phyloP scores from a whole-genome alignment of 805 yeast species.

The Spathaspora passalidarum region DNA sequence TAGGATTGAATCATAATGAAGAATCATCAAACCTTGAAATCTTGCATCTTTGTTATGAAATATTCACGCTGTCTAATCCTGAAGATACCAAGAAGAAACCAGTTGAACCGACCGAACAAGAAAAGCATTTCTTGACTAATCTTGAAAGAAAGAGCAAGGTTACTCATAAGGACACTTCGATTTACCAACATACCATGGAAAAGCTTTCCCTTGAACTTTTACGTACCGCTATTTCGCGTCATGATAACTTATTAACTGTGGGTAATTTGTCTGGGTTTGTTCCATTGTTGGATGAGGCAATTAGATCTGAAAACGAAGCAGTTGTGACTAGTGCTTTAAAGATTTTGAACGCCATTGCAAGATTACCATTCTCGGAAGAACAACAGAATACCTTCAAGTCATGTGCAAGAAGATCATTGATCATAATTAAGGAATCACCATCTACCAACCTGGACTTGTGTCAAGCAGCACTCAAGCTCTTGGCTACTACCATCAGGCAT shows the following conservation, averaged over 20 bases:
- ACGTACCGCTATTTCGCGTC: slow-evolving; percentile 64
- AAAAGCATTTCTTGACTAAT: slow-evolving; percentile 72
- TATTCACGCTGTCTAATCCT: slow-evolving; percentile 20
- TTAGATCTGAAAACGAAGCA: slow-evolving; percentile 69
- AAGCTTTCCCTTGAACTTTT: slow-evolving; percentile 75
- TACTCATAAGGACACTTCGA: slow-evolving; percentile 53
- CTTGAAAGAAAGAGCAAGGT: slow-evolving; percentile 52
- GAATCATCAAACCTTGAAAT: slow-evolving; percentile 57
- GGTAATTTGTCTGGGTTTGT: slow-evolving; percentile 68
- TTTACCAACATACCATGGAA: slow-evolving; percentile 61
- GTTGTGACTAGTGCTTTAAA: slow-evolving; percentile 68
- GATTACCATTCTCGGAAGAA: slow-evolving; percentile 59
- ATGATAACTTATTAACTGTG: slow-evolving; percentile 56
- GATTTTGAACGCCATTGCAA: slow-evolving; percentile 56
- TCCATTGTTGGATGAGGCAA: slow-evolving; percentile 62
- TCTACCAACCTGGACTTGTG: slow-evolving; percentile 74
- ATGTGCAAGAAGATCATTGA: slow-evolving; percentile 59
- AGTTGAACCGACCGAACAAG: slow-evolving; percentile 18
- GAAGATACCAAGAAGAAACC: slow-evolving; percentile 6
- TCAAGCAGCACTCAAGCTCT: slow-evolving; percentile 72
- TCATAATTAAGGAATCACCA: slow-evolving; percentile 71
- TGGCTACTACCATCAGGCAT: slow-evolving; percentile 70
- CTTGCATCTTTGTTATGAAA: slow-evolving; percentile 69
- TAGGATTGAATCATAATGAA: slow-evolving; percentile 74
- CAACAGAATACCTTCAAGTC: slow-evolving; percentile 50